A percentile compares a stretch with the other conserved stretches of the same genome.
These are phyloP conservation scores for Acorus calamus DNA, from an alignment of 106 monocot species.

Conservation along the genomic window DNA sequence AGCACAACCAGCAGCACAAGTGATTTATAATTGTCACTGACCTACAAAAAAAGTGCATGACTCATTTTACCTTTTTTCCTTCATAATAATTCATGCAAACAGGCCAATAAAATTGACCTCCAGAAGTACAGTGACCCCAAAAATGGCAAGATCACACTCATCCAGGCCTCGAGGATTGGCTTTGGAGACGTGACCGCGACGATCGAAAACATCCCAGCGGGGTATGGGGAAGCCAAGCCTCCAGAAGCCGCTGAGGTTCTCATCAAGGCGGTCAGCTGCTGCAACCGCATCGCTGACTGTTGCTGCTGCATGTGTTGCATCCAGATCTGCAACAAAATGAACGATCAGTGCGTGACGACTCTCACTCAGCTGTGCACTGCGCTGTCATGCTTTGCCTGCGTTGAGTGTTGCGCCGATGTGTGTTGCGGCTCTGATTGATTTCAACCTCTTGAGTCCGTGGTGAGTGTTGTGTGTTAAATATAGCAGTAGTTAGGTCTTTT, in stretches of 20 bases:
- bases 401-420: slow-evolving; percentile 45
- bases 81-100: neutral
- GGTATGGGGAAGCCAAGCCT: slow-evolving; percentile 22
- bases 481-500: no score
- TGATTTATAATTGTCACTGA: no score
- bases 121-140: slow-evolving; percentile 15
- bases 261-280: slow-evolving; percentile 51
- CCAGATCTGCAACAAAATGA: slow-evolving; percentile 39
- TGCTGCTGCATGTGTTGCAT: slow-evolving; percentile 78
- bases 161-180: slow-evolving; percentile 26
- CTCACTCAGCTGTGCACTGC: slow-evolving; percentile 50
- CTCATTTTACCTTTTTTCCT: neutral
- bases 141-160: slow-evolving; percentile 2
- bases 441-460: no score
- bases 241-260: slow-evolving; percentile 21
- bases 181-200: slow-evolving; percentile 69
- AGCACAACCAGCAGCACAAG: no score
- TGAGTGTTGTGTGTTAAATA: no score
- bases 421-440: slow-evolving; percentile 34
- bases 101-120: slow-evolving; percentile 34
- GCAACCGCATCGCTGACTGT: slow-evolving; percentile 38
- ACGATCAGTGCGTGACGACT: slow-evolving; percentile 42
- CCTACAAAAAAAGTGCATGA: neutral
- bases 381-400: slow-evolving; percentile 61
- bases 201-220: slow-evolving; percentile 39